Base-by-base conservation (phyloP, 176 grass and related monocot species). In the Oryza officinalis region DNA sequence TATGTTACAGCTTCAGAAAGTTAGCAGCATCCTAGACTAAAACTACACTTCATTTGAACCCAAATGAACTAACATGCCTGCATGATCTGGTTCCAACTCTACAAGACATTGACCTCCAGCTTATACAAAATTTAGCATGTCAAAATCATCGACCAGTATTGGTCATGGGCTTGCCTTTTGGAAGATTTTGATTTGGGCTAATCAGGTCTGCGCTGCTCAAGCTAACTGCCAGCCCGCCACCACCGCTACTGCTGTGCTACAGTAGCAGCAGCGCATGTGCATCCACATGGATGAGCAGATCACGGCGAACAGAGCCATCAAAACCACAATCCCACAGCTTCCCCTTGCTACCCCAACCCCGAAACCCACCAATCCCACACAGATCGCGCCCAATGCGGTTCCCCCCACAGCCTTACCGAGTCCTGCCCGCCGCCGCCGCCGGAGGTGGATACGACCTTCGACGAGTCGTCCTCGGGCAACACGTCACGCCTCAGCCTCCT, bases 391-490 rank as follows among this genome's bases (percentile, higher is more conserved):
- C 45, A 82, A 88, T 54, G 86, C 33, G 35, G 70, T 11, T 20
- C 70, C 31, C 30, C 1, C 26, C n/a, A 8, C 47, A 37, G 40
- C 15, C 47, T 31, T 80, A 94, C 92, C 80, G 67, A 80, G 40
- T 65, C 86, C 67, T 67, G 44, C 57, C 65, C 80, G 27, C 75
- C 83, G 6, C 35, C 83, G 5, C 33, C 13, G 11, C 31, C 25
- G 67, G 83, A 86, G 59, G 86, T 91, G 65, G 92, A 91, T 13
- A 72, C 89, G 70, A 89, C 67, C 86, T 71, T 94, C 54, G 86
- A 87, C 35, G 84, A 84, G 32, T 87, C 89, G 35, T 91, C 89
- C 80, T 85, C 88, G 6, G 82, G 2, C 28, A 5, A 41, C 15
- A 67, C 27, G 17, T 77, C 74, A 10, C 65, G 18, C 4, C 60